Conservation (phyloP, 2,329 filamentous ascomycete genomes). For the Xylariomycetidae sp. region DNA sequence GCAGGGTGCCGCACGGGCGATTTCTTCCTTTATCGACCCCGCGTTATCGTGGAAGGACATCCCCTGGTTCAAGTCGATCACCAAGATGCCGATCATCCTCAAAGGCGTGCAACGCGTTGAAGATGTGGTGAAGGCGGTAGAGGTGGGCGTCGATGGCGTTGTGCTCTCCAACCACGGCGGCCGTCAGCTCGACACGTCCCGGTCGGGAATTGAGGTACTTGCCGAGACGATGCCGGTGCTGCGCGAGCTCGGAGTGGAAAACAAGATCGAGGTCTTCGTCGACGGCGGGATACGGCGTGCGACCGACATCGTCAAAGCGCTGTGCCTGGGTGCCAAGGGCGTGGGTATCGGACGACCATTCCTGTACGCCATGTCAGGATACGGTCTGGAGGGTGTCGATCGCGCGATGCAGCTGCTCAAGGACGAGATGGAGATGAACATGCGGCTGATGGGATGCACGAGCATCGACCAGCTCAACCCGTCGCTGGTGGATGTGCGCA, state of each 20-base stretch:
- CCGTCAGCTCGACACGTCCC: conserved; percentile 85
- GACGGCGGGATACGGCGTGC: conserved; percentile 87
- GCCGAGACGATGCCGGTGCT: conserved; percentile 90
- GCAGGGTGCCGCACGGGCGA: conserved; percentile 90
- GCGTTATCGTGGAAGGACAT: conserved; percentile 90
- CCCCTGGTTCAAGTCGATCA: conserved; percentile 86
- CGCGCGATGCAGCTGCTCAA: conserved; percentile 87
- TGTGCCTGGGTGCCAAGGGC: conserved; percentile 85
- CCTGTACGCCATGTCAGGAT: conserved; percentile 91
- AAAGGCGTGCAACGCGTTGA: conserved; percentile 97
- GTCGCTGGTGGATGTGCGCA: conserved; percentile 71
- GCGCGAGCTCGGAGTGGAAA: conserved; percentile 63
- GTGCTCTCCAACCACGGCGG: conserved; percentile 96
- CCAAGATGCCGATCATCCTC: conserved; percentile 88
- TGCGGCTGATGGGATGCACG: conserved; percentile 82
- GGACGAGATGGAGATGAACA: conserved; percentile 99
- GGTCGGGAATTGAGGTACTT: conserved; percentile 82
- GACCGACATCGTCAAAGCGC: conserved; percentile 91
- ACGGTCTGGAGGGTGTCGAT: conserved; percentile 81
- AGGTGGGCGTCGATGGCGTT: conserved; percentile 77
- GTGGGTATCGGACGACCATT: conserved; percentile 94
- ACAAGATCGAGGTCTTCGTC: conserved; percentile 79
- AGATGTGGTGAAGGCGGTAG: conserved; percentile 83
- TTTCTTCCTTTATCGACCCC: conserved; percentile 95
- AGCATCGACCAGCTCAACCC: conserved; percentile 73